Conservation (phyloP, 1,139 yeast species). For the Lodderomyces beijingensis region DNA sequence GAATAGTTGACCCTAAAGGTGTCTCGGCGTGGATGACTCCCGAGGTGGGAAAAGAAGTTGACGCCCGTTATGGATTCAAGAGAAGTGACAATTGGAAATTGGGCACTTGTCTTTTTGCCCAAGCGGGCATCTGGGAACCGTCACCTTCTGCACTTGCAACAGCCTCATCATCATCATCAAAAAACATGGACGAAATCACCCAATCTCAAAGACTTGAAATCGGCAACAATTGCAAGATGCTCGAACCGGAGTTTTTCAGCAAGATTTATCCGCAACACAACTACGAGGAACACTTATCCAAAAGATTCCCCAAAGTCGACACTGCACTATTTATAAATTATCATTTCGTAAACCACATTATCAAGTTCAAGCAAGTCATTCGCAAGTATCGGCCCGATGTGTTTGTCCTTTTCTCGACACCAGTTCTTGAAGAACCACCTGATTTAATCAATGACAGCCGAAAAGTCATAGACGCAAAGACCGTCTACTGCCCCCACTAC, state of each 20-base stretch:
- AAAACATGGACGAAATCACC: slow-evolving; percentile 19
- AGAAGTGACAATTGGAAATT: slow-evolving; percentile 62
- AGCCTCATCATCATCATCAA: slow-evolving; percentile 15
- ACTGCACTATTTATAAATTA: slow-evolving; percentile 59
- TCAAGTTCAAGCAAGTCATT: slow-evolving; percentile 42
- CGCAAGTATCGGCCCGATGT: slow-evolving; percentile 43
- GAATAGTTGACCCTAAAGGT: slow-evolving; percentile 63
- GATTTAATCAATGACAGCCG: slow-evolving; percentile 46
- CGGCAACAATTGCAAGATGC: slow-evolving; percentile 28
- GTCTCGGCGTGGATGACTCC: slow-evolving; percentile 61
- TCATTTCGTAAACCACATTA: slow-evolving; percentile 58
- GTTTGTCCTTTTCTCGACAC: slow-evolving; percentile 73
- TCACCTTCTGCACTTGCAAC: slow-evolving; percentile 11
- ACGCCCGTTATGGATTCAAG: slow-evolving; percentile 63
- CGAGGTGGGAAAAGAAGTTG: slow-evolving; percentile 38
- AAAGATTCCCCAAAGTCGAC: slow-evolving; percentile 27
- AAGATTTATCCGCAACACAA: slow-evolving; percentile 18
- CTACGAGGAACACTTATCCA: not conserved
- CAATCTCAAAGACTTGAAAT: slow-evolving; percentile 29
- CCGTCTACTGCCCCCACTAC: slow-evolving; percentile 81
- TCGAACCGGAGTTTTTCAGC: slow-evolving; percentile 31
- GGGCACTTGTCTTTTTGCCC: slow-evolving; percentile 77
- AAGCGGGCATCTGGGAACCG: slow-evolving; percentile 71
- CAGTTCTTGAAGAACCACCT: slow-evolving; percentile 81
- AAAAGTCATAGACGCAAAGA: slow-evolving; percentile 53